These are phyloP conservation scores for Eimeria maxima DNA, from an alignment of 169 alveolate species.

Conservation along the genomic window DNA sequence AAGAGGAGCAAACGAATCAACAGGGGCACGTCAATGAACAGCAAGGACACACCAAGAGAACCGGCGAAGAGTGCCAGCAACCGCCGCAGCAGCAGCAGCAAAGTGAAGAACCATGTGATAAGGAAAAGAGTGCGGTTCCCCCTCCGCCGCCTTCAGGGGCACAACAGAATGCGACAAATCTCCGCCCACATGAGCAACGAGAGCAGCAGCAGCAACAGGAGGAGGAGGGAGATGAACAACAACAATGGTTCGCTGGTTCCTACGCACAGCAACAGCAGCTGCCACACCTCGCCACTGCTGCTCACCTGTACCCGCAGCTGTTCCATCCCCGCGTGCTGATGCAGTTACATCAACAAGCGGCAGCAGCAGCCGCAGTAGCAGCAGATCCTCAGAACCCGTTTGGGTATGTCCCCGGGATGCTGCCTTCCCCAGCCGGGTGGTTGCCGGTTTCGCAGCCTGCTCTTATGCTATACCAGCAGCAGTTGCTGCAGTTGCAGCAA, in stretches of 20 bases:
- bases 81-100: conserved; percentile 59
- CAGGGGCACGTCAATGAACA: too few relatives aligned
- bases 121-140: not conserved
- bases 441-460: conserved; percentile 18
- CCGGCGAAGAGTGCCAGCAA: not conserved
- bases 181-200: not conserved
- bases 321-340: conserved; percentile 29
- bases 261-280: not conserved
- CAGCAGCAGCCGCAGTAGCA: not conserved
- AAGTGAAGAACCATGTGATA: not conserved
- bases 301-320: not conserved
- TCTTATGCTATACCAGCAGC: conserved; percentile 24
- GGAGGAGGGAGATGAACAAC: conserved; percentile 22
- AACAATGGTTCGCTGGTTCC: conserved; percentile 1
- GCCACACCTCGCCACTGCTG: not conserved
- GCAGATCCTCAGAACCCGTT: conserved; percentile 20
- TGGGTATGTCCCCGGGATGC: not conserved
- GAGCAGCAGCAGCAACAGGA: conserved; percentile 31
- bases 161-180: not conserved
- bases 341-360: not conserved
- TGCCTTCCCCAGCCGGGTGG: not conserved
- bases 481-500: not conserved
- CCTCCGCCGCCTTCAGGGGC: not conserved
- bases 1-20: too few relatives aligned
- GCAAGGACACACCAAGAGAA: not conserved